phyloP scores from a whole-genome alignment of 2,329 filamentous ascomycete genomes.

The Stachybotrys chlorohalonatus region DNA sequence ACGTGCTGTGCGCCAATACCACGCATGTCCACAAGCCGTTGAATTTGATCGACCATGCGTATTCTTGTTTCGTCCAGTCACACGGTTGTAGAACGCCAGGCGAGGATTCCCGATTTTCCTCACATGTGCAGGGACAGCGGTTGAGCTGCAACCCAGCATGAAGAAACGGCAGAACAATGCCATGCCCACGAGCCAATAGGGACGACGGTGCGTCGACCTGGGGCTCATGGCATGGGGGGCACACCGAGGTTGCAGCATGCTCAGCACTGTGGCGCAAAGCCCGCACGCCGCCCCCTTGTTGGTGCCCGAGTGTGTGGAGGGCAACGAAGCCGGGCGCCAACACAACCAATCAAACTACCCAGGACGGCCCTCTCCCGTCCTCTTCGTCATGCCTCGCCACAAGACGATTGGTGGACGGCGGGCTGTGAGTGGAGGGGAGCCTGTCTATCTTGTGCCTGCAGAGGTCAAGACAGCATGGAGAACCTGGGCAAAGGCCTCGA shows the following conservation, averaged over 20 bases:
- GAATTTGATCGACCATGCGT: neutral
- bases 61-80: neutral
- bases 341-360: conserved; percentile 20
- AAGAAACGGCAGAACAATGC: too few species aligned
- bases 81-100: too few species aligned
- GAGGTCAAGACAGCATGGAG: neutral
- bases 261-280: conserved; percentile 3
- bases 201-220: neutral
- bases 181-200: neutral
- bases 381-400: neutral
- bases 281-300: conserved; percentile 18
- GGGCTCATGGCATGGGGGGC: neutral
- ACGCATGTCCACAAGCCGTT: neutral
- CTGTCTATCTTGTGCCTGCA: neutral
- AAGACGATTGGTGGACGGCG: neutral
- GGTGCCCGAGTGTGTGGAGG: conserved; percentile 13
- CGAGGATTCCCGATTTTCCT: too few species aligned
- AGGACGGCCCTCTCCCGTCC: conserved; percentile 5
- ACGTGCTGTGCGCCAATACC: neutral
- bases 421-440: neutral
- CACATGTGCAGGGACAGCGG: too few species aligned
- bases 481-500: neutral
- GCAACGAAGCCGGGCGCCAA: conserved; percentile 22
- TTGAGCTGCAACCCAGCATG: too few species aligned
- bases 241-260: neutral